Percentiles rank a stretch among this genome's conserved stretches.
Conservation (phyloP, 129 eudicot species). For the Calendula officinalis region DNA sequence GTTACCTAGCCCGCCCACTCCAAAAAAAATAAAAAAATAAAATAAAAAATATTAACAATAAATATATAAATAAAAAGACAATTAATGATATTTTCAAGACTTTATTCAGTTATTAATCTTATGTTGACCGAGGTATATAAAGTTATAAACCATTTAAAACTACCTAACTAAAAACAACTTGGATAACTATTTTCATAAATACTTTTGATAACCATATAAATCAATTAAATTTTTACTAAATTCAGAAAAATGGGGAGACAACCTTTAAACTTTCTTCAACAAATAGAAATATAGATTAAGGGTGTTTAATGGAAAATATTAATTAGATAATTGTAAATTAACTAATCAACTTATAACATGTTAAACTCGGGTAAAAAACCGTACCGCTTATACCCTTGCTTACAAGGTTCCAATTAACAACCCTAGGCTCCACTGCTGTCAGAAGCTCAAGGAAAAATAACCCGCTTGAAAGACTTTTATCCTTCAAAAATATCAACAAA, state of each 20-base stretch:
- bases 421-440: constrained; percentile 91
- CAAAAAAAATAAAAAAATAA: background rate
- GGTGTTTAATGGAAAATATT: background rate
- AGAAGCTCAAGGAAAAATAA: constrained; percentile 91
- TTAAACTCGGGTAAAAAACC: constrained; percentile 13
- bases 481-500: constrained; percentile 42
- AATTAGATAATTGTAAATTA: background rate
- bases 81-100: background rate
- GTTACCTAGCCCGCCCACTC: background rate
- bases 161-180: background rate
- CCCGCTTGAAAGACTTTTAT: constrained; percentile 81
- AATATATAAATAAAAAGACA: background rate
- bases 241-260: background rate
- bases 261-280: background rate
- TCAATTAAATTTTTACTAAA: too few species aligned
- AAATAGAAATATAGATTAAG: background rate
- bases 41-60: too few species aligned
- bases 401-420: constrained; percentile 94
- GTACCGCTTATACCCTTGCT: constrained; percentile 90
- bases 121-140: too few species aligned
- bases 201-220: too few species aligned
- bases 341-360: background rate
- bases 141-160: too few species aligned
- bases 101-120: background rate
- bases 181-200: background rate